A percentile compares a stretch with the other conserved stretches of the same genome.
Evolutionary conservation across 257 asterid species (phyloP).

Genomic region (Primulina tabacum): DNA sequence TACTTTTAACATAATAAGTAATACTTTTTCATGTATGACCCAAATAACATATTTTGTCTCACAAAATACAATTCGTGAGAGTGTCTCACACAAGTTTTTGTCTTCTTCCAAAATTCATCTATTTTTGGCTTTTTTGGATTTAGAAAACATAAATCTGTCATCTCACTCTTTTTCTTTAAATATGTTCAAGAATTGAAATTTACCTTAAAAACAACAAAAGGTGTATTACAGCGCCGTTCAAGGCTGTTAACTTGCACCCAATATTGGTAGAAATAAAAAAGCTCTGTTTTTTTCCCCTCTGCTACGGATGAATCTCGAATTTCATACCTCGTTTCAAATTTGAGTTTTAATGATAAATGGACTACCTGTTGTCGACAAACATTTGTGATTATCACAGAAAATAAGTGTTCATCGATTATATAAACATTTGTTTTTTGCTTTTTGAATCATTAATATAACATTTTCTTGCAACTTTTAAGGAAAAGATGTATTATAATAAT

Average conservation of each 20-base stretch:
- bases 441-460: conserved; percentile 15
- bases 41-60: too few species aligned
- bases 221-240: conserved; percentile 26
- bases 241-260: conserved; percentile 11
- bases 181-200: background rate
- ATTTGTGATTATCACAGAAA: background rate
- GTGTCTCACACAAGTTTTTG: too few species aligned
- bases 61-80: too few species aligned
- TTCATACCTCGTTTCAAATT: too few species aligned
- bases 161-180: too few species aligned
- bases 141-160: too few species aligned
- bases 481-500: conserved; percentile 22
- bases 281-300: too few species aligned
- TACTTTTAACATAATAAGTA: too few species aligned
- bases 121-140: background rate
- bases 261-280: background rate
- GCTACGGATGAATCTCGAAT: too few species aligned
- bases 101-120: background rate
- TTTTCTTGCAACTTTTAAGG: conserved; percentile 36
- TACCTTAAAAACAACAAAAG: conserved; percentile 4
- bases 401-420: conserved; percentile 20
- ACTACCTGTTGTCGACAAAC: too few species aligned
- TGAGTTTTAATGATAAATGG: too few species aligned
- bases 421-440: background rate
- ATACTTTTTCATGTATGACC: too few species aligned